These are phyloP conservation scores for Rosa persica DNA, from an alignment of 306 rosid genomes.

Conservation along the genomic window DNA sequence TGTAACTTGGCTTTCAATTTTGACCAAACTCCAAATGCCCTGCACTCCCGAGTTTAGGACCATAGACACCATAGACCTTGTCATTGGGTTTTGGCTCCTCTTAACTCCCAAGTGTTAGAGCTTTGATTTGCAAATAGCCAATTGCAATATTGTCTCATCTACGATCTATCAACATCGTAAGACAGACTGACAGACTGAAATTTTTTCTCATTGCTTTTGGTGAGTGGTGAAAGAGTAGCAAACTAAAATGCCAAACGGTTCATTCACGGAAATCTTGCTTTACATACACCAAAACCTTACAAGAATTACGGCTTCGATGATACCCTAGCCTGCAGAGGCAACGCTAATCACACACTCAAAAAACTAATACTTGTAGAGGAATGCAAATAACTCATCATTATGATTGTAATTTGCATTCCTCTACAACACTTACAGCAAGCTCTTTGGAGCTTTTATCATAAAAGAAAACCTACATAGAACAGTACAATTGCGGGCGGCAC, in stretches of 20 bases:
- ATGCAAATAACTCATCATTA: neutral
- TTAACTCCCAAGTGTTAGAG: neutral
- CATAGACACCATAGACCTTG: neutral
- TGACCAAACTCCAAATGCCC: constrained; percentile 32
- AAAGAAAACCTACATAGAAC: neutral
- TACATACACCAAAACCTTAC: constrained; percentile 11
- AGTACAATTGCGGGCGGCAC: constrained; percentile 12
- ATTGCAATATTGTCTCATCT: neutral
- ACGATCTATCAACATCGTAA: neutral
- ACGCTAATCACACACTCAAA: neutral
- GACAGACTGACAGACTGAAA: neutral
- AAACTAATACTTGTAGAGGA: neutral
- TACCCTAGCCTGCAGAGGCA: neutral
- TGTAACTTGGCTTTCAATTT: constrained; percentile 21
- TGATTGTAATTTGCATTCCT: neutral
- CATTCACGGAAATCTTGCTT: neutral
- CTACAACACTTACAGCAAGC: neutral
- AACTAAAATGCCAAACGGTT: neutral
- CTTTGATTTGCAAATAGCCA: neutral
- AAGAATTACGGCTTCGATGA: neutral
- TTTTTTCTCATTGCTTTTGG: neutral
- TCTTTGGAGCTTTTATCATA: neutral
- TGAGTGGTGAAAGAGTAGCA: neutral
- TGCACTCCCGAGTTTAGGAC: neutral
- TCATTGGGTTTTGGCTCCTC: neutral